Base-by-base conservation (phyloP, 305 asterid species). In the Fraxinus greggii region DNA sequence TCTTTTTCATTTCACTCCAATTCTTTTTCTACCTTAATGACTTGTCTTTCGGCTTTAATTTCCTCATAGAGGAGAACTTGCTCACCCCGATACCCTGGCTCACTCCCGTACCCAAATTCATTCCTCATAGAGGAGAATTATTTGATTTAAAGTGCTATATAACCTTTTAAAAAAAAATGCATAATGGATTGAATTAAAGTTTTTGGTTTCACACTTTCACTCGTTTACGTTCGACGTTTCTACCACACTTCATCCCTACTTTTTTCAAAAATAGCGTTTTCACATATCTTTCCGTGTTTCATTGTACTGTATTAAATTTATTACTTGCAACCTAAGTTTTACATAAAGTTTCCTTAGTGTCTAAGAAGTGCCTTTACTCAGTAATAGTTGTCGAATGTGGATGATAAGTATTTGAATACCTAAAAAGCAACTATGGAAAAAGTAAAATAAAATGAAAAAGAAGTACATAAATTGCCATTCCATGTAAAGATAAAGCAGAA, bases 281-380 rank as follows among this genome's bases (percentile, higher is more conserved):
- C 26, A 15, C 65, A 6, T 17, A 17, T 4, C 24, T 54, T 54
- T 59, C 21, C 5, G 3, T 21, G 69, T 54, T 54, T 54, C 65
- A 54, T 21, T 6, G 2, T 1, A 54, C 24, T 54, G 65, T 54
- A n/a, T n/a, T 19, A 54, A 21, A 19, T n/a, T 54, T 54, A 19
- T 54, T 54, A 67, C 74, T 67, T 67, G 38, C 35, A 4, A 67
- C 36, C 74, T 28, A 67, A 67, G 21, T 67, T 28, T n/a, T 12
- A 67, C 19, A 28, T 28, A 13, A 88, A 84, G 90, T 77, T 90
- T 90, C 88, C 93, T 90, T 88, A 87, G 86, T 79, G 56, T 80
- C 82, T 88, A 90, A 90, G 93, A 88, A 83, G 89, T 72, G 84
- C 89, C 29, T 80, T 80, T 73, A 12, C 10, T 56, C 82, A 23